Evolutionary conservation across 1,284 basidiomycete genomes (phyloP), one percentile per base, ranked within the genome.

Genomic region (Rhodotorula glutinis): DNA sequence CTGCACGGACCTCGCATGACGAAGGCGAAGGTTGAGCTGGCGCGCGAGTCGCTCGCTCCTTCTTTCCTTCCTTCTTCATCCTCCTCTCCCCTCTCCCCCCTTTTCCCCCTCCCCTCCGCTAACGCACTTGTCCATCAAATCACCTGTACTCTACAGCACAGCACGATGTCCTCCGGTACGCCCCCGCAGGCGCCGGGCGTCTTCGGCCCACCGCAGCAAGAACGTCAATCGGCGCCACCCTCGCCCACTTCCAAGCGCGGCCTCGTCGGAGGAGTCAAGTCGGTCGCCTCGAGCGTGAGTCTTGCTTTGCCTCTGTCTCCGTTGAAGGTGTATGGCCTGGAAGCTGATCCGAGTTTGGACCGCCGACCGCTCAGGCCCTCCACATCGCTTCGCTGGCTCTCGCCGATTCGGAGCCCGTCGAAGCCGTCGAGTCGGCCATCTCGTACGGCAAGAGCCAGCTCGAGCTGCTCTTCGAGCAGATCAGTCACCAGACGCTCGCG

Each of bases 161-260:
- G 43, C 56, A 44, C 3, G 19, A 40, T 47, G 25, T 19, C 51
- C 5, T 29, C 61, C 54, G 16, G 29, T 51, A 17, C 56, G 59
- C n/a, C 62, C 44, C 25, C 49, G 0, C 38, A 41, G 25, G 47
- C 58, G 8, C 49, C 49, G n/a, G 49, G 25, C 29, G 40, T 38
- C 40, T 40, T 60, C 27, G 62, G 58, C 5, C 51, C 52, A 30
- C 61, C 65, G 25, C 66, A 67, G 46, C 49, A 64, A 41, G 57
- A 54, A 11, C 25, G 11, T 13, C 62, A 57, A n/a, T 33, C 55
- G 54, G 21, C 33, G 41, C 38, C 46, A 38, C 27, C 51, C 9
- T 53, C 54, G 49, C 33, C 49, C 16, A 40, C 57, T 23, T 51
- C 47, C 13, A 40, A 49, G 21, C 47, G 49, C 23, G 44, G 56